Conservation (phyloP, 2,329 filamentous ascomycete species). For the Stagonosporopsis tanaceti region DNA sequence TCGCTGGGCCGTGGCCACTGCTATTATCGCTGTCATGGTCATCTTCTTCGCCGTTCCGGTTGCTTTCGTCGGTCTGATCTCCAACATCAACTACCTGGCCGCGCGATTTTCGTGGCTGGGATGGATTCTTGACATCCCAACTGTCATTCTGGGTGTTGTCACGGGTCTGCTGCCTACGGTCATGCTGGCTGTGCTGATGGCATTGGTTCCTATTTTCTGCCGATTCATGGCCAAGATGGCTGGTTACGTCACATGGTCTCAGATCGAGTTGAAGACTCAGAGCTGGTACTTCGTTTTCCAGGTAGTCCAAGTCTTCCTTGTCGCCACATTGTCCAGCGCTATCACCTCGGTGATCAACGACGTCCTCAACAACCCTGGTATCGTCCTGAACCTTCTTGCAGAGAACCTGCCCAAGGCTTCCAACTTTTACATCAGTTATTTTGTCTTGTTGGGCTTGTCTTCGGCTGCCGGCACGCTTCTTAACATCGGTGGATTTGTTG, state of each 20-base stretch:
- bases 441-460: slow-evolving; percentile 79
- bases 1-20: slow-evolving; percentile 46
- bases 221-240: slow-evolving; percentile 49
- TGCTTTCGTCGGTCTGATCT: slow-evolving; percentile 54
- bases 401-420: slow-evolving; percentile 81
- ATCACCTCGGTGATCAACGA: slow-evolving; percentile 66
- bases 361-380: slow-evolving; percentile 69
- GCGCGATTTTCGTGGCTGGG: slow-evolving; percentile 48
- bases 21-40: slow-evolving; percentile 52
- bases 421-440: slow-evolving; percentile 96
- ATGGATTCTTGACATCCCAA: slow-evolving; percentile 54
- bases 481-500: slow-evolving; percentile 81
- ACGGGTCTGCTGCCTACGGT: slow-evolving; percentile 56
- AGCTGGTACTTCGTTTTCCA: slow-evolving; percentile 93
- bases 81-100: slow-evolving; percentile 56
- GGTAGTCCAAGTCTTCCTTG: slow-evolving; percentile 92
- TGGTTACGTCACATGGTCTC: slow-evolving; percentile 52
- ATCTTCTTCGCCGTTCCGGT: slow-evolving; percentile 58
- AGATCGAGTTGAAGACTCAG: slow-evolving; percentile 76
- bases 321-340: slow-evolving; percentile 82
- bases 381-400: slow-evolving; percentile 71
- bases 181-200: slow-evolving; percentile 55
- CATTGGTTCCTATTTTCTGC: slow-evolving; percentile 55
- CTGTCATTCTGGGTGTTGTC: slow-evolving; percentile 54
- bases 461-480: slow-evolving; percentile 59